Evolutionary conservation across 2,329 filamentous ascomycete species (phyloP), one percentile per base, ranked within the genome.

Genomic region (Stylonectria norvegica): DNA sequence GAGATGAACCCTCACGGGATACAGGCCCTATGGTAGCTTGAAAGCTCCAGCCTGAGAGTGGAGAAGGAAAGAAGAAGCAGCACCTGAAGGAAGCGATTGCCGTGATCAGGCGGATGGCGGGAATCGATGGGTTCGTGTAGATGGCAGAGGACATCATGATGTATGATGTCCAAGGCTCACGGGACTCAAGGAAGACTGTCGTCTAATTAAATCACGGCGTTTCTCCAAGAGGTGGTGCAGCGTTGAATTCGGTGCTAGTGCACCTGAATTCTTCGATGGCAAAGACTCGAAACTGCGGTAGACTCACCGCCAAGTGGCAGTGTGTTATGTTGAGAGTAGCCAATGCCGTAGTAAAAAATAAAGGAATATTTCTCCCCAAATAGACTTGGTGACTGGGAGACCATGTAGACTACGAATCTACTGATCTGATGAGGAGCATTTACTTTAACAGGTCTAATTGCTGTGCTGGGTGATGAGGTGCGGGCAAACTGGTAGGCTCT

Each of bases 11-110:
- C 52, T 47, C 42, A 48, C 47, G 45, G 52, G 52, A 51, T 56
- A 53, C 58, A 72, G 72, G 75, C 62, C 71, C 66, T 70, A 70
- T 78, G 76, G 74, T 79, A 73, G 76, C 76, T 79, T 79, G 67
- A 79, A 78, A 79, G 76, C 75, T 78, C 76, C 76, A 78, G 74
- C 73, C 75, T 73, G 61, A 53, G 47, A 59, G 59, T 56, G 28
- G 28, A 52, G 49, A 52, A 48, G 45, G 45, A 45, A 53, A 44
- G 40, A 45, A 45, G 49, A 52, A 42, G 44, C 39, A 43, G 50
- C 44, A n/a, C n/a, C n/a, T n/a, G n/a, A n/a, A n/a, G 43, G 46
- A 52, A 52, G 47, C 47, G 38, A 32, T 42, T 43, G 43, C 38
- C 47, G 47, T 37, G 32, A 45, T 42, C 38, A 47, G 37, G 45